phyloP scores from a whole-genome alignment of 1,284 basidiomycete genomes.

The Phaffia rhodozyma region DNA sequence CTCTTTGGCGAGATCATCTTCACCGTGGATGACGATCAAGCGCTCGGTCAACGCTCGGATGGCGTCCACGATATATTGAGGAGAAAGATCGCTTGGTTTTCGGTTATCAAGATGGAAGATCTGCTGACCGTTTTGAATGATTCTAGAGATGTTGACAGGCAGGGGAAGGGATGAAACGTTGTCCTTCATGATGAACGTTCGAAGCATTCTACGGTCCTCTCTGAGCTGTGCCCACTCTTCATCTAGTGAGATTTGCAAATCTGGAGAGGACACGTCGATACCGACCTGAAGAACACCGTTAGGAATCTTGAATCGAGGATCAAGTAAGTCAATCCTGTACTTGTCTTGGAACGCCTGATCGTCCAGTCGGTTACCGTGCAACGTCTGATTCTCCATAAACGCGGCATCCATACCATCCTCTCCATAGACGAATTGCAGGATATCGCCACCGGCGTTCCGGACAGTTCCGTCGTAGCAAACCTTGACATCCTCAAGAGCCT shows the following conservation, averaged over 20 bases:
- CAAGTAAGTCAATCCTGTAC: constrained; percentile 74
- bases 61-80: constrained; percentile 69
- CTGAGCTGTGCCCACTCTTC: constrained; percentile 69
- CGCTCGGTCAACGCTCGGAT: constrained; percentile 59
- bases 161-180: constrained; percentile 60
- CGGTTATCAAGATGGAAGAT: constrained; percentile 95
- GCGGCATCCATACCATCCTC: constrained; percentile 99
- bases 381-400: constrained; percentile 87
- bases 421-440: constrained; percentile 93
- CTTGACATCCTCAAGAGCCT: constrained; percentile 94
- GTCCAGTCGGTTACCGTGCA: constrained; percentile 77
- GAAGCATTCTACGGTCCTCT: constrained; percentile 63
- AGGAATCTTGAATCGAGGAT: constrained; percentile 47
- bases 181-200: constrained; percentile 72
- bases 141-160: constrained; percentile 87
- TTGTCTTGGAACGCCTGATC: constrained; percentile 76
- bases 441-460: constrained; percentile 86
- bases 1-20: constrained; percentile 58
- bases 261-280: constrained; percentile 77
- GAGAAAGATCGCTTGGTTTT: constrained; percentile 85
- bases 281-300: constrained; percentile 81
- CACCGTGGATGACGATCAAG: constrained; percentile 75
- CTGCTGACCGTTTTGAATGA: constrained; percentile 89
- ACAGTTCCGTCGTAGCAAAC: constrained; percentile 98
- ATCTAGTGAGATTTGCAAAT: constrained; percentile 81